phyloP scores from a whole-genome alignment of 148 eudicot genomes.

The Camellia granthamiana region DNA sequence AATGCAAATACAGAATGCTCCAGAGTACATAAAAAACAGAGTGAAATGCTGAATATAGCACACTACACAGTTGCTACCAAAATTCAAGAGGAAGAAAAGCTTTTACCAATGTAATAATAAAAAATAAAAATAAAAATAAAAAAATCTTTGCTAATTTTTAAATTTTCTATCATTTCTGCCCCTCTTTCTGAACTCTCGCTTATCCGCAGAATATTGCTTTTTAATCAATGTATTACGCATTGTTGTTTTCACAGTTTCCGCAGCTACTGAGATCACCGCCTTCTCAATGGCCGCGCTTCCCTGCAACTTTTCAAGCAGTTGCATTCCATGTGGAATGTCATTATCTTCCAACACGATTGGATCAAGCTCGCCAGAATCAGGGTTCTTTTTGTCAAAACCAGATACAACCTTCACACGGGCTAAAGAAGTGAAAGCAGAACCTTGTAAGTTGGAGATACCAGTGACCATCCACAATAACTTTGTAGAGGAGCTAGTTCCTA shows the following conservation, averaged over 20 bases:
- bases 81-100: neutral
- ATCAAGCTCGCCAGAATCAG: constrained; percentile 26
- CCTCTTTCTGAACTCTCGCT: constrained; percentile 74
- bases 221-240: constrained; percentile 76
- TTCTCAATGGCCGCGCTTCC: constrained; percentile 56
- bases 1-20: too few species aligned
- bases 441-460: constrained; percentile 73
- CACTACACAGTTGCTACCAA: neutral
- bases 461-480: constrained; percentile 73
- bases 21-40: too few species aligned
- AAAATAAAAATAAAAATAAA: too few species aligned
- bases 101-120: neutral
- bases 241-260: constrained; percentile 73
- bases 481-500: constrained; percentile 46
- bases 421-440: constrained; percentile 43
- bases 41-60: too few species aligned
- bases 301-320: constrained; percentile 69
- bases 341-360: constrained; percentile 51
- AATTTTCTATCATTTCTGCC: constrained; percentile 80
- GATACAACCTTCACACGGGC: constrained; percentile 65
- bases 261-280: constrained; percentile 49
- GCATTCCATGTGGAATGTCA: constrained; percentile 63
- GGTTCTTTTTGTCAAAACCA: constrained; percentile 26
- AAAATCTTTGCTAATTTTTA: constrained; percentile 16
- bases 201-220: constrained; percentile 72